Conservation (phyloP, 2,329 filamentous ascomycete species). For the Hypoxylon sp. region DNA sequence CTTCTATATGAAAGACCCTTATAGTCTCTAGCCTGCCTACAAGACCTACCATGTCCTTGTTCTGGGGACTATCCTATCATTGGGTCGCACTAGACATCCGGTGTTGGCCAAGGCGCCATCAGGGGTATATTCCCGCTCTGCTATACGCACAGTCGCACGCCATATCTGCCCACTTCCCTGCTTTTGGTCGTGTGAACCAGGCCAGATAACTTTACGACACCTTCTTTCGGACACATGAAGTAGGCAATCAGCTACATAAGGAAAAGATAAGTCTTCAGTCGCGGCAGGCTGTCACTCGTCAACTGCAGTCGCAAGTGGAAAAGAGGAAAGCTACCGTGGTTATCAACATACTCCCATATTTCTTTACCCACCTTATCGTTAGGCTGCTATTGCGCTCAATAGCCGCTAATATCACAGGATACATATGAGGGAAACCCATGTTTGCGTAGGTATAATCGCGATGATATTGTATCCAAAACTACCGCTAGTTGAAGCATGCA, state of each 20-base stretch:
- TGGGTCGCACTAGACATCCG: slow-evolving; percentile 25
- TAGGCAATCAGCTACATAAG: slow-evolving; percentile 38
- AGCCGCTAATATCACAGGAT: slow-evolving; percentile 28
- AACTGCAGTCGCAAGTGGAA: slow-evolving; percentile 42
- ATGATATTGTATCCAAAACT: slow-evolving; percentile 36
- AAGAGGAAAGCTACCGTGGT: slow-evolving; percentile 23
- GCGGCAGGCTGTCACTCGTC: slow-evolving; percentile 21
- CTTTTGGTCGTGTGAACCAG: slow-evolving; percentile 31
- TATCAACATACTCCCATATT: slow-evolving; percentile 35
- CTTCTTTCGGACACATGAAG: slow-evolving; percentile 31
- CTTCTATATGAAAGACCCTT: slow-evolving; percentile 27
- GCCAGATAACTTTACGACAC: slow-evolving; percentile 37
- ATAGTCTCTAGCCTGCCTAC: slow-evolving; percentile 17
- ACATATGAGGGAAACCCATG: slow-evolving; percentile 25
- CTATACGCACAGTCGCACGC: slow-evolving; percentile 30
- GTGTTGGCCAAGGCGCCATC: slow-evolving; percentile 24
- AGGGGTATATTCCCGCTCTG: slow-evolving; percentile 37
- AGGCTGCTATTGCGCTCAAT: slow-evolving; percentile 27
- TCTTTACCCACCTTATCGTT: slow-evolving; percentile 29
- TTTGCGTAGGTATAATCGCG: slow-evolving; percentile 30
- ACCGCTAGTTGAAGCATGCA: slow-evolving; percentile 19
- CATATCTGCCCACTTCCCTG: slow-evolving; percentile 27
- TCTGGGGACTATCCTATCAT: slow-evolving; percentile 23
- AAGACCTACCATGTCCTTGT: slow-evolving; percentile 33
- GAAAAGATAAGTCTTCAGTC: slow-evolving; percentile 17